Percentiles rank a stretch among this genome's conserved stretches.
phyloP scores from a whole-genome alignment of 495 filamentous ascomycete species.

The Aspergillus wentii region DNA sequence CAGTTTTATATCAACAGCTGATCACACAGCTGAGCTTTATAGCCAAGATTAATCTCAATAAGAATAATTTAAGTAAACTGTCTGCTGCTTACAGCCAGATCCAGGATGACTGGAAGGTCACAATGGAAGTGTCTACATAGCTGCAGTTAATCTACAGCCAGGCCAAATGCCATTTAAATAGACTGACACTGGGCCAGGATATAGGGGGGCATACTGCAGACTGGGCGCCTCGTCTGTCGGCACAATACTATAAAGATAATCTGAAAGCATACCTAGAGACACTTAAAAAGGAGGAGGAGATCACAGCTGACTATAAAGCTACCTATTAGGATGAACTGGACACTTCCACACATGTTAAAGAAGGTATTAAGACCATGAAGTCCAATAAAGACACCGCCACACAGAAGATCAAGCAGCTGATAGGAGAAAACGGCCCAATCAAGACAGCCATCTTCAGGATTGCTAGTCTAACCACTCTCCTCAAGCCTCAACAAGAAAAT shows the following conservation, averaged over 20 bases:
- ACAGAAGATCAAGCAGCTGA: background rate
- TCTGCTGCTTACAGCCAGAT: constrained; percentile 1
- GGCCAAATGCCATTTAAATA: constrained; percentile 1
- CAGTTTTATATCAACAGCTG: background rate
- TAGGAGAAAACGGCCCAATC: background rate
- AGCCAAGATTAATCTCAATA: background rate
- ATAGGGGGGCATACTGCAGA: background rate
- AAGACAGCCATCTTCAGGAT: background rate
- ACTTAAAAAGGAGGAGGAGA: background rate
- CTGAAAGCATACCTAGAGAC: background rate
- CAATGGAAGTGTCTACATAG: background rate
- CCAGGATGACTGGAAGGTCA: constrained; percentile 2
- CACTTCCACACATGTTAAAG: background rate
- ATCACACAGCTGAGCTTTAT: constrained; percentile 1
- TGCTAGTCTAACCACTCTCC: too few species aligned
- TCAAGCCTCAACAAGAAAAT: too few species aligned
- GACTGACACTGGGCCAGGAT: constrained; percentile 2
- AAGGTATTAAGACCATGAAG: background rate
- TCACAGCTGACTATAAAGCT: background rate
- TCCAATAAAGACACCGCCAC: background rate
- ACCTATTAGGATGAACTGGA: too few species aligned
- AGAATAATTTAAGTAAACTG: background rate
- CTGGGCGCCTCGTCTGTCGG: constrained; percentile 3
- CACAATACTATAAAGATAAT: background rate
- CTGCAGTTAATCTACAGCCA: background rate